A percentile compares a stretch with the other conserved stretches of the same genome.
Evolutionary conservation across 1,139 yeast genomes (phyloP).

Genomic region (Geotrichum australiense): DNA sequence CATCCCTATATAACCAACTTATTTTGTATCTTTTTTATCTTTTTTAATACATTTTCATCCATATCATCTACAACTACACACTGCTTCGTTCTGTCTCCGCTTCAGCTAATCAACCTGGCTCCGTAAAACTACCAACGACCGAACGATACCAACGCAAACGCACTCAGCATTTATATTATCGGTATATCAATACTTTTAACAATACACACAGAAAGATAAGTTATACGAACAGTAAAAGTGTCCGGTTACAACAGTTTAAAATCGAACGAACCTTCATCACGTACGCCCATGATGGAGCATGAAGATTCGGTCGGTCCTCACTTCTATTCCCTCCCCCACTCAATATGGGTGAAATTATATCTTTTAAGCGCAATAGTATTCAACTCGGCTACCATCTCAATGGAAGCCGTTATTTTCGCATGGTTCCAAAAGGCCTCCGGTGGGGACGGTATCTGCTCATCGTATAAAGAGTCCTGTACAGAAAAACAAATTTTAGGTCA

Average conservation of each 20-base stretch:
- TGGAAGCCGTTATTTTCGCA: slow-evolving; percentile 15
- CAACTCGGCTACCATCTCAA: slow-evolving; percentile 9
- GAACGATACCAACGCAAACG: too few species aligned
- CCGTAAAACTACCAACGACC: too few species aligned
- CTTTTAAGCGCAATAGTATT: slow-evolving; percentile 3
- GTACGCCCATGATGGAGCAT: slow-evolving; percentile 6
- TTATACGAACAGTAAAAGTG: too few species aligned
- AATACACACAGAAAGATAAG: too few species aligned
- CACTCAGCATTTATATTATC: too few species aligned
- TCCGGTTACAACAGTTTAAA: too few species aligned
- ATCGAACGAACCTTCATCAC: too few species aligned
- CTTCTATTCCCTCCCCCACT: slow-evolving; percentile 4
- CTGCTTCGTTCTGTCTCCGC: too few species aligned
- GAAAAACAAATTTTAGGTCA: slow-evolving; percentile 6
- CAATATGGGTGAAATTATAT: slow-evolving; percentile 8
- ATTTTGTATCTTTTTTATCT: not conserved
- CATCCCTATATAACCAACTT: not conserved
- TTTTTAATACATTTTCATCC: not conserved
- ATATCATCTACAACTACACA: not conserved
- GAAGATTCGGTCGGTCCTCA: slow-evolving; percentile 6
- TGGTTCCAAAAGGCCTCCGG: slow-evolving; percentile 26
- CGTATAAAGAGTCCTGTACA: slow-evolving; percentile 11
- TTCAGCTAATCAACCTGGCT: too few species aligned
- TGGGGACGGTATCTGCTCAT: slow-evolving; percentile 23
- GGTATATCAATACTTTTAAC: too few species aligned